Evolutionary conservation across 371 early-diverging fungal species (phyloP), one percentile per base, ranked within the genome.

Genomic region (Circinella umbellata): DNA sequence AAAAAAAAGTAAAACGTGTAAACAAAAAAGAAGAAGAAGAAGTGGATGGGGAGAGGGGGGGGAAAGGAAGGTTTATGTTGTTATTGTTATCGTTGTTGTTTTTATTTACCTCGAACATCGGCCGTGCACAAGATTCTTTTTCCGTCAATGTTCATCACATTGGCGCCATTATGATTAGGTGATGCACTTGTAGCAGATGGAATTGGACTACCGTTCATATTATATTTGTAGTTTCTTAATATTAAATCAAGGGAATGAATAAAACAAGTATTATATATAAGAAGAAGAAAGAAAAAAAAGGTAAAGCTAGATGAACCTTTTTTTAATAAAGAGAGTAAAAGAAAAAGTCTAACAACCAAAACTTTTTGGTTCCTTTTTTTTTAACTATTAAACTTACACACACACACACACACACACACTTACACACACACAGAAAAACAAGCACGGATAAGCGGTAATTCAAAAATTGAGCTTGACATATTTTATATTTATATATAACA

Each of bases 91-190:
- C 27, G 27, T 27, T 27, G 27, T 27, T 27, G 27, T 27, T 27
- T 0, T 27, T 27, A 51, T 51, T 65, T 71, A 74, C 75, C 75
- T 74, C 69, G 57, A 17, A 74, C 67, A 61, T 74, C 75, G 36
- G 75, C 75, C 20, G 71, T 71, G 63, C 75, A 74, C 54, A 74
- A 61, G 49, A 74, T 74, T 42, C 75, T 55, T 66, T 74, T 74
- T 8, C 75, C 75, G 14, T 68, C 75, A 37, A 70, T 59, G 62
- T 27, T 63, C 61, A 71, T 64, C 35, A 74, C 34, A 42, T 61
- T 47, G 38, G 65, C 34, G 39, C 72, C 72, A 47, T 74, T 69
- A 51, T 68, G 69, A 20, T 68, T 57, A 8, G 75, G 64, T 9
- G 75, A 74, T 13, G 62, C 59, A 38, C 66, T 71, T 17, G 67